These are phyloP conservation scores for Rhodomyrtus psidioides DNA, from an alignment of 441 rosid species.

Conservation along the genomic window DNA sequence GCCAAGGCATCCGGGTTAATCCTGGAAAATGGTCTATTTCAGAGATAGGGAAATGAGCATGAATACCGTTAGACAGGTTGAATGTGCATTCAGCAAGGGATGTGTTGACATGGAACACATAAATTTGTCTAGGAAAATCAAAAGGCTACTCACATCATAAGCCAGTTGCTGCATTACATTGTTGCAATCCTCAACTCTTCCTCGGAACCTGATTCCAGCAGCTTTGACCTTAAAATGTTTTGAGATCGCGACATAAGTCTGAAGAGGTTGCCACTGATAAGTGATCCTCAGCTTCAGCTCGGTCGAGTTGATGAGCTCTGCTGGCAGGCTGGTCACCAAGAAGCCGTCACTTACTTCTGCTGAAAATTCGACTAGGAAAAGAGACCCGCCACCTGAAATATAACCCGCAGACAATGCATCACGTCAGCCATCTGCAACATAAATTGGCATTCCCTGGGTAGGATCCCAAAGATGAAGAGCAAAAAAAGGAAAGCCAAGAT, in stretches of 20 bases:
- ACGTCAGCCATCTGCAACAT: not conserved
- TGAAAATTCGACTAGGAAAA: conserved; percentile 52
- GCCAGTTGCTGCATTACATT: conserved; percentile 50
- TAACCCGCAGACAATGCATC: not conserved
- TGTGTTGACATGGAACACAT: not conserved
- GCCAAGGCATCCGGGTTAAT: not conserved
- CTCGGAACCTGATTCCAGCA: conserved; percentile 64
- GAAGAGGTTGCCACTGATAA: conserved; percentile 75
- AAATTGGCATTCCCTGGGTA: not conserved
- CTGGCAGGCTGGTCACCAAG: conserved; percentile 49
- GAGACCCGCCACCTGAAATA: conserved; percentile 44
- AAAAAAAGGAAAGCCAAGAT: not conserved
- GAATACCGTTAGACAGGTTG: not conserved
- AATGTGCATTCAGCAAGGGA: not conserved
- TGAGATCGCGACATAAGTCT: conserved; percentile 73
- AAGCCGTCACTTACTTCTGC: conserved; percentile 70
- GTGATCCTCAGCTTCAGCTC: conserved; percentile 59
- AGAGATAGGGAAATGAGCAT: not conserved
- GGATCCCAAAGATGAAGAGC: not conserved
- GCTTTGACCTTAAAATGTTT: conserved; percentile 61
- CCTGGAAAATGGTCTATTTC: not conserved
- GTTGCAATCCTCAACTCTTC: conserved; percentile 63
- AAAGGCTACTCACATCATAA: conserved; percentile 36
- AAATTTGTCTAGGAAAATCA: not conserved
- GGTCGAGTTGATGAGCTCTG: conserved; percentile 59